Base-by-base conservation (phyloP, 257 asterid genomes). In the Nicotiana paniculata region DNA sequence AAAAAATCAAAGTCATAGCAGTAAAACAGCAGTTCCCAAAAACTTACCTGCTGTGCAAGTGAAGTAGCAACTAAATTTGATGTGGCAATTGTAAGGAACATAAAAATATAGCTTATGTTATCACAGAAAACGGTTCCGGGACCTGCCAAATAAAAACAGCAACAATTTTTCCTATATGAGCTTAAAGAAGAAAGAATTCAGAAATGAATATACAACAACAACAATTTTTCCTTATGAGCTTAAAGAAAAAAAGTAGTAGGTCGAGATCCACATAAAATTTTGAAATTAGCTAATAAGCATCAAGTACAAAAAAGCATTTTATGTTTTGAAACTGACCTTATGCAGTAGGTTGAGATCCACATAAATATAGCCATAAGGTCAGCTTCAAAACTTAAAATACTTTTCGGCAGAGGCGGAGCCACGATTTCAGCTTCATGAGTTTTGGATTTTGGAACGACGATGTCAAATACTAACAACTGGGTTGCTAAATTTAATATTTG, bases 41-140 rank as follows among this genome's bases (percentile, higher is more conserved):
- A 24, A 82, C 87, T 77, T 77, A 96, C 97, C 98, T 85, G 84
- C 86, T 83, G 90, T 88, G 97, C 96, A 85, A 96, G 97, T 83
- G 97, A 80, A 68, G 96, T 94, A 77, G 99, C 99, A 77, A 96
- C 99, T 89, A 96, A 86, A 86, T 96, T 96, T 15, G 99, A 96
- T 80, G 98, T 96, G 86, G 97, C 98, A 85, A 94, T 93, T 9
- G 98, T 91, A 15, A 96, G 98, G 88, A 96, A 96, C 99, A 96
- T 96, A 84, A 96, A 96, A 81, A 88, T 91, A 75, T 93, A 96
- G 85, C 98, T 89, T 9, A 94, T 88, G 83, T 96, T 72, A 77
- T 96, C 97, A 80, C 97, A 91, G 78, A 96, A 91, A 72, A 96
- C 98, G 0, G 99, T 96, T 76, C 98, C 99, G 0, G 98, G 98